Evolutionary conservation across 2,329 filamentous ascomycete genomes (phyloP), one percentile per base, ranked within the genome.

Genomic region (Ampelomyces quisqualis): DNA sequence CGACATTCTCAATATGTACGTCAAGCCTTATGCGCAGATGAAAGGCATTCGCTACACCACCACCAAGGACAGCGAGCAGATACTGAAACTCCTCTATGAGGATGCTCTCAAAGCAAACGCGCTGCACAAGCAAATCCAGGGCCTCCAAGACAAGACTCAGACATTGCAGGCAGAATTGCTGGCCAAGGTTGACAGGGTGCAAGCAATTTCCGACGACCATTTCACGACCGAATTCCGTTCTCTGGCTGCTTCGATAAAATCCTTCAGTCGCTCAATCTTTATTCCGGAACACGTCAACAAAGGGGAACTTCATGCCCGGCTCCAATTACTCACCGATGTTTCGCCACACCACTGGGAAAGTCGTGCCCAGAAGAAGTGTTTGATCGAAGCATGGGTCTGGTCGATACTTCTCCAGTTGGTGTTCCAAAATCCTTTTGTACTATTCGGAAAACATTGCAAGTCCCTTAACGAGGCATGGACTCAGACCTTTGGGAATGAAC

Each of bases 381-480:
- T 53, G 8, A 11, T 55, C 3, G 55, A 58, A 24, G 47, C 49
- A 1, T 48, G 38, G 20, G 22, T 53, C 7, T 56, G 55, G 55
- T 54, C 50, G 3, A 7, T 45, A 2, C 48, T 54, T 3, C 9
- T 49, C 11, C 10, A 31, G 2, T 3, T 6, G 1, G 20, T 56
- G 5, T 58, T 55, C 14, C 4, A 11, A 1, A 32, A 4, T 2
- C 48, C 51, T 1, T 53, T 51, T 22, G 4, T 7, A 3, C 37
- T 54, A 4, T 47, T 45, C 9, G 47, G 38, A 11, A 3, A 22
- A 0, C 6, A 19, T 0, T 38, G 24, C 9, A 4, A 32, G 0
- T 3, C n/a, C 0, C 7, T 46, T 4, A 2, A 6, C 3, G 5
- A 18, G 1, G 7, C 1, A 1, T 55, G 43, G 39, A 2, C 6